Percentiles rank a stretch among this genome's conserved stretches.
phyloP scores from a whole-genome alignment of 371 early-diverging fungal species.

The Mucor irregularis region DNA sequence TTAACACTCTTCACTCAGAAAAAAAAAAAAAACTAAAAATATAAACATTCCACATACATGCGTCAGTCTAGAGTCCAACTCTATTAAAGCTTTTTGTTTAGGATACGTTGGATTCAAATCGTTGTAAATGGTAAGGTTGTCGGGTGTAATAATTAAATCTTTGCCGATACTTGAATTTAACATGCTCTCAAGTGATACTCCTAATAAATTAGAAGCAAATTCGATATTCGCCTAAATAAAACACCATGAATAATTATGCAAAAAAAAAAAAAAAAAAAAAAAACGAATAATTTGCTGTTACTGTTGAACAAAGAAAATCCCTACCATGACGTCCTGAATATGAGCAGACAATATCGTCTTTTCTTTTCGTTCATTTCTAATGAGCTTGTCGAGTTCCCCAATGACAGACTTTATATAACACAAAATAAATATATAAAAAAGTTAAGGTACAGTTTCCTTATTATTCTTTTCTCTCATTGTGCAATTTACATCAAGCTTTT shows the following conservation, averaged over 20 bases:
- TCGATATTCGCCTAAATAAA: constrained; percentile 20
- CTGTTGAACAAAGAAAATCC: neutral
- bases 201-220: constrained; percentile 18
- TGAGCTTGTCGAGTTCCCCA: constrained; percentile 15
- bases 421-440: too few species aligned
- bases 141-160: constrained; percentile 14
- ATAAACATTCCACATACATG: constrained; percentile 22
- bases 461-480: neutral
- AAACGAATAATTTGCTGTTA: neutral
- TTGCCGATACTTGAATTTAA: constrained; percentile 21
- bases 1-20: too few species aligned
- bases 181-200: constrained; percentile 28
- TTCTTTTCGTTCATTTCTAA: constrained; percentile 14
- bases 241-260: neutral
- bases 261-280: constrained; percentile 1
- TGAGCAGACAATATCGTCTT: constrained; percentile 37
- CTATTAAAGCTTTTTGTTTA: constrained; percentile 18
- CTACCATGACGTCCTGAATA: constrained; percentile 51
- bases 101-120: constrained; percentile 23
- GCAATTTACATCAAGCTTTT: constrained; percentile 18
- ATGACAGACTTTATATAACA: constrained; percentile 16
- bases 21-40: neutral
- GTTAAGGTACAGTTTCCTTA: too few species aligned
- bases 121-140: constrained; percentile 9
- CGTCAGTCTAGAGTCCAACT: constrained; percentile 19